phyloP scores from a whole-genome alignment of 2,329 filamentous ascomycete species.

The Fusarium nurragi region DNA sequence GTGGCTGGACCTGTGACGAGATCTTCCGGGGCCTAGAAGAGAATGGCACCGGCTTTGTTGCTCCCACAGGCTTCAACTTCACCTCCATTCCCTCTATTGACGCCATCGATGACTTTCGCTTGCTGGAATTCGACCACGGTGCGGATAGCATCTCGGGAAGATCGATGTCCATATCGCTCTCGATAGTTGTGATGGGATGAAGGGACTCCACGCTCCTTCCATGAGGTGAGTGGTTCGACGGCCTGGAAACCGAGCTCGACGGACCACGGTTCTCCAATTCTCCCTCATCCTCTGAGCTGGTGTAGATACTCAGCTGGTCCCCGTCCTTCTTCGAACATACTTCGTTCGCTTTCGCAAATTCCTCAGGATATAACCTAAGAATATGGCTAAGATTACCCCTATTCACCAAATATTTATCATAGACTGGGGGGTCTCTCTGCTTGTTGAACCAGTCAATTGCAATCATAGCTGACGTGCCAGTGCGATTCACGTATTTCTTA shows the following conservation, averaged over 20 bases:
- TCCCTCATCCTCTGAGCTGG: slow-evolving; percentile 23
- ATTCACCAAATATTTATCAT: slow-evolving; percentile 48
- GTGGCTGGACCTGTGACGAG: not conserved
- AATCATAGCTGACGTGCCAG: slow-evolving; percentile 46
- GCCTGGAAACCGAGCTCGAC: not conserved
- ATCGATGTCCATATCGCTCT: slow-evolving; percentile 34
- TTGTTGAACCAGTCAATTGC: slow-evolving; percentile 56
- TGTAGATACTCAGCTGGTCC: slow-evolving; percentile 25
- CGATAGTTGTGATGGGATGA: not conserved
- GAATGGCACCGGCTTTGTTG: not conserved
- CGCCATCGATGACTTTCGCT: not conserved
- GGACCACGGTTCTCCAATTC: not conserved
- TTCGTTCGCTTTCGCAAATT: slow-evolving; percentile 40
- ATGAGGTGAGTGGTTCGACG: not conserved
- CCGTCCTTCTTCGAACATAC: slow-evolving; percentile 18
- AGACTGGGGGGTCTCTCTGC: slow-evolving; percentile 35
- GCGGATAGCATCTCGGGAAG: not conserved
- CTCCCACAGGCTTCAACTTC: not conserved
- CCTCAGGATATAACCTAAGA: slow-evolving; percentile 47
- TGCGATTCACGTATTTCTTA: slow-evolving; percentile 51
- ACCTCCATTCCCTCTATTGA: not conserved
- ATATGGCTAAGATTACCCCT: slow-evolving; percentile 50
- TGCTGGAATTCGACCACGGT: not conserved
- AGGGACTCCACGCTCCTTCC: not conserved
- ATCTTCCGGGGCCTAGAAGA: not conserved